Base-by-base conservation (phyloP, 352 stramenopile species). In the Halophytophthora batemanensis region DNA sequence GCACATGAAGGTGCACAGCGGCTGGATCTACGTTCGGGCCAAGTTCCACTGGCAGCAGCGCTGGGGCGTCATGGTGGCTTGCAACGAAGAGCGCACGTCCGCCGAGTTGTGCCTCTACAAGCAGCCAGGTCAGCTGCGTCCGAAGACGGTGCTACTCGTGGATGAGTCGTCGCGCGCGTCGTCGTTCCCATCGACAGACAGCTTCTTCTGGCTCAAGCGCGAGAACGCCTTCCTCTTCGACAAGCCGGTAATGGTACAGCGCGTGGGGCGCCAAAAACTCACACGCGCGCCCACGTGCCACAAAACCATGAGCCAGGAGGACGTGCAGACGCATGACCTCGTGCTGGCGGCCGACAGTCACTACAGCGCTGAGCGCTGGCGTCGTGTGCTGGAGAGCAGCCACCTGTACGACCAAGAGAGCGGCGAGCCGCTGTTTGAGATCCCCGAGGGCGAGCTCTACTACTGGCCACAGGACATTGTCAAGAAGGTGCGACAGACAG, bases 21-120 rank as follows among this genome's bases (percentile, higher is more conserved):
- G 70, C 21, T 83, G 66, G 69, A 53, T 83, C 21, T 39, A 44
- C 10, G 58, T 21, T 21, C 41, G 43, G 51, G 8, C 66, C 5
- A n/a, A 48, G 19, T 58, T 45, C n/a, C 11, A 75, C 28, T 86
- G 75, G 73, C 74, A 66, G 45, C 64, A 51, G 25, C 66, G 73
- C 38, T 84, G 65, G 60, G 64, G 55, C 21, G 59, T 83, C n/a
- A 56, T 66, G 23, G 50, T 86, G 22, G 70, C 66, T 13, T 74
- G 71, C 37, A 56, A 77, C 38, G 31, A 34, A 2, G 50, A 69
- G 28, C 59, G 53, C 29, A 34, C 53, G 45, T 50, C 64, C 6
- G 55, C 71, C 25, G 73, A 84, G 50, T 42, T 58, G 4, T 58
- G 50, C 29, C 25, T 58, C 4, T 58, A 45, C 35, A 15, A 18